Base-by-base conservation (phyloP, 352 stramenopile species). In the Globisporangium polare region DNA sequence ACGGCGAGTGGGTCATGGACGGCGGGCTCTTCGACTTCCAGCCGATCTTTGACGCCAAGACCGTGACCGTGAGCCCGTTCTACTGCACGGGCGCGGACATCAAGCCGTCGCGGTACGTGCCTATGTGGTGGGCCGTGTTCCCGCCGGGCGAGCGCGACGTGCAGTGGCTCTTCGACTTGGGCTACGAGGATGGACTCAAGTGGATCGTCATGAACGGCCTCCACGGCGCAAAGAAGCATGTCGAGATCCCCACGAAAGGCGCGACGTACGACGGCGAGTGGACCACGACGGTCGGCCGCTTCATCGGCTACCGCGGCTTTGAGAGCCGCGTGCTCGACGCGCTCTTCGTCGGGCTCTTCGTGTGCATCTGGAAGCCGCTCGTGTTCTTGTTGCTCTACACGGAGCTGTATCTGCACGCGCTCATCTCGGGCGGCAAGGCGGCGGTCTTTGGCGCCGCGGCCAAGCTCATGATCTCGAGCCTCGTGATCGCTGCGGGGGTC, bases 51-150 rank as follows among this genome's bases (percentile, higher is more conserved):
- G 79, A 92, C 56, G 70, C 65, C 8, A 74, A 80, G 42, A 96
- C 86, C 1, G 69, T 96, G 60, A 92, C 82, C 0, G 70, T 95
- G 37, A 94, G 83, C 51, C 85, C 86, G 22, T 90, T 96, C 68
- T 96, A 95, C 74, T 95, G 83, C 68, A 89, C 84, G 12, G 70
- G 76, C n/a, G 85, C 86, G 6, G 87, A 95, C 66, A 96, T 95
- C 63, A 95, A 95, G 64, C 86, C 88, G 15, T 95, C 83, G 37
- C 80, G 86, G n/a, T 96, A 95, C 60, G 84, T 96, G 61, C 88
- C 88, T 2, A 86, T 95, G 77, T 94, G 86, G 85, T 96, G 88
- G 88, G 81, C 77, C 1, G 2, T 94, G 33, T 77, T 90, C 55
- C 86, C 88, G 20, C 85, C 87, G 0, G 74, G 71, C 8, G 66